Evolutionary conservation across 805 yeast species (phyloP), one percentile per base, ranked within the genome.

Genomic region (Wickerhamomyces rabaulensis): DNA sequence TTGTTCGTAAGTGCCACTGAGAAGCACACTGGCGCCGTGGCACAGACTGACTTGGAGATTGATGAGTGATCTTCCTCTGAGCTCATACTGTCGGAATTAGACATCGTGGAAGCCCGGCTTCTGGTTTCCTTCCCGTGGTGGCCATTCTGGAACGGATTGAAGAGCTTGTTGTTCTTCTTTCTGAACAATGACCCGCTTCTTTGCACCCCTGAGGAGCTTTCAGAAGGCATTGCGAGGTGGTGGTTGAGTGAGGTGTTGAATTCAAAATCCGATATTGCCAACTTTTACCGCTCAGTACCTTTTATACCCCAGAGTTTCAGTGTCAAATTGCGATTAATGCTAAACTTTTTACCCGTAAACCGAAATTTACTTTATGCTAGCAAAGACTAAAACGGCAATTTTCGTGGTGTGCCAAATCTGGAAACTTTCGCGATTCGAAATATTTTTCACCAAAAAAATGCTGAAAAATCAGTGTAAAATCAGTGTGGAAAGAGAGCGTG

Each of bases 51-150:
- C 48, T 44, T 13, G 42, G 43, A 26, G 15, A 44, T 47, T 13
- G 33, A 27, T 8, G 20, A 19, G 17, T 26, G 39, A 37, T 53
- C 56, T 35, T 56, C 60, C 17, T 52, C 55, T 2, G 56, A 51
- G 12, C 52, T 42, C 33, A 47, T 43, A 9, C 44, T 51, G 4
- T 49, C 51, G 16, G 20, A 10, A 20, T 20, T 39, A 33, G 41
- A 23, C 9, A 19, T 17, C 7, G 31, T 39, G 20, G 36, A 33
- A 16, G 36, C 9, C 20, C 36, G 5, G 20, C 20, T 33, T 33
- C 36, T 33, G 3, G 20, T 7, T 4, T 33, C 36, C 36, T 33
- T 33, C 4, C 20, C 20, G 5, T 33, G 36, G 16, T 27, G n/a
- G n/a, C n/a, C 31, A 13, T 13, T 4, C 12, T 27, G 31, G 31